A percentile compares a stretch with the other conserved stretches of the same genome.
Conservation (phyloP, 495 filamentous ascomycete genomes). For the Hypoxylon fuscum region DNA sequence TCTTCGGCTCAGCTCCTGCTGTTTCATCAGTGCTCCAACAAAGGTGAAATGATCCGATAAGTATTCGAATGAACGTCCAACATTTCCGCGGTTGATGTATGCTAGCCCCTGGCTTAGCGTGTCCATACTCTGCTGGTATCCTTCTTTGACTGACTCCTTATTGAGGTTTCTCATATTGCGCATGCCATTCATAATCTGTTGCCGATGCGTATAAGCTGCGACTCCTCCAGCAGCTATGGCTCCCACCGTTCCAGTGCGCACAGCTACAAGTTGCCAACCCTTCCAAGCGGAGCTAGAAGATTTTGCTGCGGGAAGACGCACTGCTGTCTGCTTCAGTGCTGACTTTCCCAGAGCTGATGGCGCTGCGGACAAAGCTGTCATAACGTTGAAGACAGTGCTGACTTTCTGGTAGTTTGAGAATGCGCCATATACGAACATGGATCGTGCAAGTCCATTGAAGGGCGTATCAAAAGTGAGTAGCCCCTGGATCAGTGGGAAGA, state of each 20-base stretch:
- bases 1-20: conserved; percentile 50
- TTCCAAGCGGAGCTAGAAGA: conserved; percentile 54
- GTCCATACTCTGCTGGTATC: conserved; percentile 55
- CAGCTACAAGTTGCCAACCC: conserved; percentile 83
- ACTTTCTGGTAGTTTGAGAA: conserved; percentile 88
- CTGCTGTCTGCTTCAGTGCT: conserved; percentile 43
- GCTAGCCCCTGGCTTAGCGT: conserved; percentile 59
- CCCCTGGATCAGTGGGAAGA: conserved; percentile 77
- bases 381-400: conserved; percentile 75
- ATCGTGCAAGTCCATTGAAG: conserved; percentile 86
- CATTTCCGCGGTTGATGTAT: conserved; percentile 58
- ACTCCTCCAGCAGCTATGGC: conserved; percentile 91
- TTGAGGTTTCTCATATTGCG: conserved; percentile 50
- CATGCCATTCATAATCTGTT: conserved; percentile 71
- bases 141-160: conserved; percentile 50
- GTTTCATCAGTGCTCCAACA: conserved; percentile 55
- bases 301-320: conserved; percentile 21
- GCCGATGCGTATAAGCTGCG: conserved; percentile 82
- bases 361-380: conserved; percentile 63
- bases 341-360: conserved; percentile 61
- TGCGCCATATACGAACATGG: conserved; percentile 89
- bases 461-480: conserved; percentile 95
- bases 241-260: conserved; percentile 84
- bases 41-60: conserved; percentile 59
- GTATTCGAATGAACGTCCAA: conserved; percentile 57